A percentile compares a stretch with the other conserved stretches of the same genome.
Evolutionary conservation across 148 eudicot genomes (phyloP).

Genomic region (Chenopodium suecicum): DNA sequence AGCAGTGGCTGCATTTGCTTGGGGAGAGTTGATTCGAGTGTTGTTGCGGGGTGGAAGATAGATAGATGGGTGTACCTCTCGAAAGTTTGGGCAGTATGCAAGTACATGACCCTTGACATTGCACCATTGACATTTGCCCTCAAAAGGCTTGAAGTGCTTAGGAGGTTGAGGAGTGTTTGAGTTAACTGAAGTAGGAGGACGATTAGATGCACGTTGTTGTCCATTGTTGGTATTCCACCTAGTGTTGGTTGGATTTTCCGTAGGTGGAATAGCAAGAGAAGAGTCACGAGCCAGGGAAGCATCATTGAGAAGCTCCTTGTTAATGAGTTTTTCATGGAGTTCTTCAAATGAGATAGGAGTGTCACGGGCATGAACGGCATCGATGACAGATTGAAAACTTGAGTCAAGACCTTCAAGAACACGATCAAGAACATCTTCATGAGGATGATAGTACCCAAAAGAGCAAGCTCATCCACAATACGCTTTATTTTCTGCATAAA

Average conservation of each 20-base stretch:
- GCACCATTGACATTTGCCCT: not conserved
- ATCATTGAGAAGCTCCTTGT: not conserved
- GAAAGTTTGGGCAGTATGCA: not conserved
- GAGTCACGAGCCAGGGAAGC: too few relatives aligned
- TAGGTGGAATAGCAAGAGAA: too few relatives aligned
- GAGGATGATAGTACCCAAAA: not conserved
- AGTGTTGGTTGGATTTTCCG: too few relatives aligned
- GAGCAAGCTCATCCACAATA: not conserved
- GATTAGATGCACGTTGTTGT: too few relatives aligned
- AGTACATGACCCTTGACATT: not conserved
- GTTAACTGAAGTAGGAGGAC: too few relatives aligned
- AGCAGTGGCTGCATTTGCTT: not conserved
- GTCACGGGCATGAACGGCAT: not conserved
- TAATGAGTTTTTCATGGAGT: not conserved
- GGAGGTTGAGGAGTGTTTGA: not conserved
- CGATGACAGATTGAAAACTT: not conserved
- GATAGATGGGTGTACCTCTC: not conserved
- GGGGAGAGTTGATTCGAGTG: not conserved
- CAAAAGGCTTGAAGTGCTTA: not conserved
- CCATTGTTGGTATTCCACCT: too few relatives aligned
- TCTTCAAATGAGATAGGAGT: not conserved
- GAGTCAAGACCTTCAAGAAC: slow-evolving; percentile 1
- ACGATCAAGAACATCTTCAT: not conserved
- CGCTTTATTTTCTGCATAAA: not conserved
- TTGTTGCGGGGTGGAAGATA: not conserved